A percentile compares a stretch with the other conserved stretches of the same genome.
phyloP scores from a whole-genome alignment of 176 grass and related monocot genomes.

The Paspalum notatum region DNA sequence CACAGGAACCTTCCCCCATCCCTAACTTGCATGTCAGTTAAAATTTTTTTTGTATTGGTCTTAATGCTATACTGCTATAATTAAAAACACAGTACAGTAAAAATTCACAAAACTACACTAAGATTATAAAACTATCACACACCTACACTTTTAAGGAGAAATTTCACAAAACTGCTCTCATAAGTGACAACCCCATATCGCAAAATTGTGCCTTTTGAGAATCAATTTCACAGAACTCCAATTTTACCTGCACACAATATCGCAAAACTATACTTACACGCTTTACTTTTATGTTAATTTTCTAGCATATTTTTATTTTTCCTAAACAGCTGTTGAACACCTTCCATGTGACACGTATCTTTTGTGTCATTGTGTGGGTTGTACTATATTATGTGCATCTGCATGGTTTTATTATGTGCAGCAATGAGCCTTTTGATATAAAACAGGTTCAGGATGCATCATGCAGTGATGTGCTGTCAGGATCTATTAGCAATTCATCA shows the following conservation, averaged over 20 bases:
- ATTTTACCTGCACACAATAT: not conserved
- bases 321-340: not conserved
- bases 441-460: slow-evolving; percentile 41
- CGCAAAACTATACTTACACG: not conserved
- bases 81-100: slow-evolving; percentile 13
- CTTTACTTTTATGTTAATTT: not conserved
- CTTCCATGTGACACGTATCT: not conserved
- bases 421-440: slow-evolving; percentile 24
- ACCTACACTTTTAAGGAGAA: not conserved
- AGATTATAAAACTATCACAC: not conserved
- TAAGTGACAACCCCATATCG: too few species aligned
- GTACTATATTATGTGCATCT: slow-evolving; percentile 3
- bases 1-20: slow-evolving; percentile 29
- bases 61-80: not conserved
- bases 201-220: not conserved
- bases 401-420: slow-evolving; percentile 17
- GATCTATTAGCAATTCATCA: slow-evolving; percentile 28
- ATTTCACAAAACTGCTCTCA: not conserved
- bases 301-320: slow-evolving; percentile 2
- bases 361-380: not conserved
- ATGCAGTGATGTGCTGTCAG: slow-evolving; percentile 23
- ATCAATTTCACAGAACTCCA: not conserved
- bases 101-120: not conserved
- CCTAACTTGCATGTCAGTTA: slow-evolving; percentile 15
- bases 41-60: not conserved